A percentile compares a stretch with the other conserved stretches of the same genome.
These are phyloP conservation scores for Lolium rigidum DNA, from an alignment of 176 grass and related monocot species.

Conservation along the genomic window DNA sequence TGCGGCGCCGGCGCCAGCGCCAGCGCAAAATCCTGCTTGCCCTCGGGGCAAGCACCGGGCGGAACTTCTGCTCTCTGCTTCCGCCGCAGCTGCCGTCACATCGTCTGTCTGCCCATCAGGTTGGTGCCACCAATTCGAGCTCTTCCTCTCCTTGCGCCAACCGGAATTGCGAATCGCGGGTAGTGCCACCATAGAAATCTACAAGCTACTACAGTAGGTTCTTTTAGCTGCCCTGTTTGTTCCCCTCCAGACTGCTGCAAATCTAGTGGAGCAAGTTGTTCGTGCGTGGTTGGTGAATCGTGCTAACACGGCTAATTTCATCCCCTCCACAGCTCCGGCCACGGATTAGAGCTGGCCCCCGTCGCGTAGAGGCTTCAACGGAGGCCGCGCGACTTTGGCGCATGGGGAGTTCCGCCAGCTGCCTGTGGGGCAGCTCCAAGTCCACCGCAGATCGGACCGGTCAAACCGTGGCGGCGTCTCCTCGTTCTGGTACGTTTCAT, in stretches of 20 bases:
- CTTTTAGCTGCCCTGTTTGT: neutral
- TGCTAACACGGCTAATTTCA: neutral
- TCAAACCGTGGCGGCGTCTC: conserved; percentile 7
- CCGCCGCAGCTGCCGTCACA: neutral
- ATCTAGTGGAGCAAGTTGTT: neutral
- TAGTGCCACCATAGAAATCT: neutral
- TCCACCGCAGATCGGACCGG: conserved; percentile 29
- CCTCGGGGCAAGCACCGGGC: neutral
- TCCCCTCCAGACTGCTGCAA: neutral
- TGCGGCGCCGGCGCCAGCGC: conserved; percentile 20
- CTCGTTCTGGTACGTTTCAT: conserved; percentile 48
- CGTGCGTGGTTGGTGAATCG: neutral
- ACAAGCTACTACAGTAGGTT: neutral
- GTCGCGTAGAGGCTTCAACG: neutral
- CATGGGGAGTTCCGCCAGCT: conserved; percentile 50
- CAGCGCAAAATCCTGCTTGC: neutral
- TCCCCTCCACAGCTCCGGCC: neutral
- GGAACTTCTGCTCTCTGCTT: neutral
- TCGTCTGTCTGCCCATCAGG: neutral
- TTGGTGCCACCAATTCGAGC: neutral
- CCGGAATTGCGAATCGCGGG: too few species aligned
- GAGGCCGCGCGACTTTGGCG: neutral
- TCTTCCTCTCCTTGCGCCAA: neutral
- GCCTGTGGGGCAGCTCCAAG: conserved; percentile 39
- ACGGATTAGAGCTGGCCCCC: conserved; percentile 28